Evolutionary conservation across 2,329 filamentous ascomycete species (phyloP).

Genomic region (Alternaria ethzedia): DNA sequence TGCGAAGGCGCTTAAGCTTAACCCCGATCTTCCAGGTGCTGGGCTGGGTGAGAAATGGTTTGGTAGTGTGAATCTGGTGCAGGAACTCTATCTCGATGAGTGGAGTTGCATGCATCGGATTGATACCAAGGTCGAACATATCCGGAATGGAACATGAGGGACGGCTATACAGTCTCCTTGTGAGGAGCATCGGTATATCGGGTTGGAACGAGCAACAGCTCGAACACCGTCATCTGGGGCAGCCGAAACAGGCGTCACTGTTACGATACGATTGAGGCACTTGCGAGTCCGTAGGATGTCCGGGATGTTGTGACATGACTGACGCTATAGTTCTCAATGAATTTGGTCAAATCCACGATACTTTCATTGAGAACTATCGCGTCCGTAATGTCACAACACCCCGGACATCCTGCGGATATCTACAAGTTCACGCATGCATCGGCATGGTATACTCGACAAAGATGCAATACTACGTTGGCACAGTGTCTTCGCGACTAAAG

Average conservation of each 20-base stretch:
- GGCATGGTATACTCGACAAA: not conserved
- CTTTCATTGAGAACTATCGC: not conserved
- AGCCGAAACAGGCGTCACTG: not conserved
- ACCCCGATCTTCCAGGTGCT: constrained; percentile 36
- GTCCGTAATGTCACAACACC: not conserved
- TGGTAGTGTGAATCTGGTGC: constrained; percentile 35
- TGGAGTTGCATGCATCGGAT: constrained; percentile 44
- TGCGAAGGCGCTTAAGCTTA: constrained; percentile 20
- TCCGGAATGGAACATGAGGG: constrained; percentile 8
- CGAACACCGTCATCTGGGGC: not conserved
- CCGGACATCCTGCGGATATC: not conserved
- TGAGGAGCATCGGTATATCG: not conserved
- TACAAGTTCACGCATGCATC: not conserved
- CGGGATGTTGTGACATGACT: not conserved
- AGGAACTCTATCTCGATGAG: constrained; percentile 42
- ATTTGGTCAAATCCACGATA: not conserved
- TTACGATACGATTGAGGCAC: not conserved
- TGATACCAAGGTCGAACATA: constrained; percentile 31
- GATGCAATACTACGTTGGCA: not conserved
- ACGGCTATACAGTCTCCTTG: not conserved
- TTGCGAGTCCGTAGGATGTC: not conserved
- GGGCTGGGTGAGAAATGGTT: constrained; percentile 42
- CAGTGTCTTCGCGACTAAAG: not conserved
- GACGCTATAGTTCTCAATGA: not conserved
- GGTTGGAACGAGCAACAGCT: not conserved